Evolutionary conservation across 768 basidiomycete genomes (phyloP).

Genomic region (Collybiopsis confluens): DNA sequence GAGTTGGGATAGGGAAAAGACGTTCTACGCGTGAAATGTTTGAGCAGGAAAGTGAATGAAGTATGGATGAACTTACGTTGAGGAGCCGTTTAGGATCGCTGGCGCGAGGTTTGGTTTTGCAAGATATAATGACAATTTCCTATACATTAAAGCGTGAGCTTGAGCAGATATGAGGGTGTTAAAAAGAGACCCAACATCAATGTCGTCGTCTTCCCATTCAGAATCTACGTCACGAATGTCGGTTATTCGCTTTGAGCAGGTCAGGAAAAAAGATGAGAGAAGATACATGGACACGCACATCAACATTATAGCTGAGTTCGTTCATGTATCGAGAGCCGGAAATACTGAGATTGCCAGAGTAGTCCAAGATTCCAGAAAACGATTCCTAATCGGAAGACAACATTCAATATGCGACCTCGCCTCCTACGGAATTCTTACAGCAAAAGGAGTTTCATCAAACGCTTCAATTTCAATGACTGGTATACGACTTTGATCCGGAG

Average conservation of each 20-base stretch:
- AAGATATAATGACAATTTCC: slow-evolving; percentile 47
- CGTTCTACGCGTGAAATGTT: too few relatives aligned
- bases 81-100: slow-evolving; percentile 9
- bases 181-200: slow-evolving; percentile 35
- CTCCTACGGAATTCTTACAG: too few relatives aligned
- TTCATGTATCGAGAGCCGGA: neutral
- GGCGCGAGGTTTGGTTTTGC: slow-evolving; percentile 21
- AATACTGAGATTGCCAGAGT: neutral
- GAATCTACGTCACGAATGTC: slow-evolving; percentile 37
- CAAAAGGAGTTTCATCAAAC: too few relatives aligned
- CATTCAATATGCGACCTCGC: too few relatives aligned
- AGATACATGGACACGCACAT: slow-evolving; percentile 30
- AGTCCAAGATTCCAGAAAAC: slow-evolving; percentile 1
- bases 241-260: slow-evolving; percentile 32
- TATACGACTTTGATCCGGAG: too few relatives aligned
- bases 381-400: too few relatives aligned
- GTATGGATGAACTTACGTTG: slow-evolving; percentile 2
- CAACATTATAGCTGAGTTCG: slow-evolving; percentile 38
- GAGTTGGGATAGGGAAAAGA: slow-evolving; percentile 26
- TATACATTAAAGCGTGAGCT: slow-evolving; percentile 15
- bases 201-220: slow-evolving; percentile 45
- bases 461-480: too few relatives aligned
- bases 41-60: too few relatives aligned
- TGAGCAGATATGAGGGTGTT: neutral
- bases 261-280: neutral